phyloP scores from a whole-genome alignment of 257 asterid species.

The Cynanchum wilfordii region DNA sequence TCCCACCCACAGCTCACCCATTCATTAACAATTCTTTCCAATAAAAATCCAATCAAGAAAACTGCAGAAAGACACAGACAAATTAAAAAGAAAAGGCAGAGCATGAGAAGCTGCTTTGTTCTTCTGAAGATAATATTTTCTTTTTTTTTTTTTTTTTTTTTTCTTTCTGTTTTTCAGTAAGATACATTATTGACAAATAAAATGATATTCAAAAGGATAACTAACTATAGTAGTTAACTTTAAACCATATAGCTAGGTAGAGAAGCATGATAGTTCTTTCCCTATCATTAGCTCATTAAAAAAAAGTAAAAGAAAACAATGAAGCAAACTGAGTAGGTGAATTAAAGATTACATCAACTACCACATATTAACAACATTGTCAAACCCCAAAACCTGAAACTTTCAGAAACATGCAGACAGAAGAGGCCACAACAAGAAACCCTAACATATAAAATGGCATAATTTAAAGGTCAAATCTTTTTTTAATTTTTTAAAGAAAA shows the following conservation, averaged over 20 bases:
- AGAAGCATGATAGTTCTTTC: background rate
- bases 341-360: background rate
- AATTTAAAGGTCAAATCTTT: background rate
- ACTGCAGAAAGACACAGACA: slow-evolving; percentile 11
- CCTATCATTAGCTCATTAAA: background rate
- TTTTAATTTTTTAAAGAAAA: no score
- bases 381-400: background rate
- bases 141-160: background rate
- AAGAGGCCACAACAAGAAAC: background rate
- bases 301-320: background rate
- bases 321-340: background rate
- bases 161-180: background rate
- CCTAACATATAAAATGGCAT: background rate
- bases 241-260: background rate
- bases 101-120: slow-evolving; percentile 11
- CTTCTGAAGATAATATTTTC: background rate
- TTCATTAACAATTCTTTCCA: slow-evolving; percentile 10
- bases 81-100: background rate
- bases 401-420: background rate
- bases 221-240: background rate
- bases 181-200: background rate
- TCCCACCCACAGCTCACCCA: slow-evolving; percentile 20
- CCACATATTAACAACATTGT: background rate
- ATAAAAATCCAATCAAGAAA: slow-evolving; percentile 14
- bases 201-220: background rate